These are phyloP conservation scores for Aureobasidium sp. DNA, from an alignment of 2,329 filamentous ascomycete species.

Conservation along the genomic window DNA sequence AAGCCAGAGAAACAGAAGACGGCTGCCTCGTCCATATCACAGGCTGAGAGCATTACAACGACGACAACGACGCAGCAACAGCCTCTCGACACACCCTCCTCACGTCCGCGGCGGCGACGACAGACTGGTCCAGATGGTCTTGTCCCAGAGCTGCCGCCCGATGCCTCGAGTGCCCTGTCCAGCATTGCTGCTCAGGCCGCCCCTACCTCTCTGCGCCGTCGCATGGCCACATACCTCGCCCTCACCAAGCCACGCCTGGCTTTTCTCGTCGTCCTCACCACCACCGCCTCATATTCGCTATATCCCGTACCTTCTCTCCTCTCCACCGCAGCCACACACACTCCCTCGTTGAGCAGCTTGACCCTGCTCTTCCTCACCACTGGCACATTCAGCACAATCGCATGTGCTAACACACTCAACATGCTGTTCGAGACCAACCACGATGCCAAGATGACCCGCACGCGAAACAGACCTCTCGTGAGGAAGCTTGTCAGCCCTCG, in stretches of 20 bases:
- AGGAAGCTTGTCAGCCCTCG: conserved; percentile 65
- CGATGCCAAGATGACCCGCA: conserved; percentile 90
- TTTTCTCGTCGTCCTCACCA: conserved; percentile 81
- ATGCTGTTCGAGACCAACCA: conserved; percentile 92
- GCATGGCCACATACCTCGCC: conserved; percentile 72
- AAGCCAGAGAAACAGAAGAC: not conserved
- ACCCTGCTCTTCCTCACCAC: conserved; percentile 87
- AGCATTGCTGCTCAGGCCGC: conserved; percentile 49
- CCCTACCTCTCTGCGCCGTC: conserved; percentile 51
- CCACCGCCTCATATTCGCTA: conserved; percentile 83
- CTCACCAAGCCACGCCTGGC: conserved; percentile 93
- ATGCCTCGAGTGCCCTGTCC: conserved; percentile 54
- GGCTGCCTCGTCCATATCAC: not conserved
- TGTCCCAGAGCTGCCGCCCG: conserved; percentile 37
- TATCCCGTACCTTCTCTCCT: conserved; percentile 89
- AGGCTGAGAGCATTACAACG: not conserved
- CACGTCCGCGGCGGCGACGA: conserved; percentile 27
- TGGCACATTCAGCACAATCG: conserved; percentile 81
- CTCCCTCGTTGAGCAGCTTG: conserved; percentile 77
- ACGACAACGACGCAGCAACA: not conserved
- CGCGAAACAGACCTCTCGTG: conserved; percentile 81
- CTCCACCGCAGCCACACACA: conserved; percentile 54
- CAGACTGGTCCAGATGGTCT: conserved; percentile 14
- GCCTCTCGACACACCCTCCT: conserved; percentile 18
- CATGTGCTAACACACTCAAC: conserved; percentile 87